Conservation (phyloP, 2,329 filamentous ascomycete species). For the Fusarium sp. region DNA sequence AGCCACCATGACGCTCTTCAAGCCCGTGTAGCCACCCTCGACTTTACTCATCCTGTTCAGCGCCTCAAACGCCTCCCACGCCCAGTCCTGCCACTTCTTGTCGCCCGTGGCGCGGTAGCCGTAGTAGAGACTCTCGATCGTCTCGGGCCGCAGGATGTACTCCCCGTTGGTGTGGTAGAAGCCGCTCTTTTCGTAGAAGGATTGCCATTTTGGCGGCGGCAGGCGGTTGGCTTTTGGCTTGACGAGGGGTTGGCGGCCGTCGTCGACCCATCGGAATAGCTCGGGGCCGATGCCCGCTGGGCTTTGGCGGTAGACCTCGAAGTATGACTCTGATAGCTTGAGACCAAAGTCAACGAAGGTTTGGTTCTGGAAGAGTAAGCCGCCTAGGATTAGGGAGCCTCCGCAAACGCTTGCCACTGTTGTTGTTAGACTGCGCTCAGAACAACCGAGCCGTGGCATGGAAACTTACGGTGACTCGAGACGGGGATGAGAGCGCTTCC, state of each 20-base stretch:
- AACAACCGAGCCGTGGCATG: too few relatives aligned
- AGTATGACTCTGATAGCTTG: background rate
- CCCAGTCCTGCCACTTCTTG: constrained; percentile 32
- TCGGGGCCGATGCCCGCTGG: constrained; percentile 34
- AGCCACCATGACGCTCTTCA: constrained; percentile 25
- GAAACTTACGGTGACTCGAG: constrained; percentile 9
- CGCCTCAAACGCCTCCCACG: constrained; percentile 31
- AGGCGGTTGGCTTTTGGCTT: constrained; percentile 19
- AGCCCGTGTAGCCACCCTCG: constrained; percentile 13
- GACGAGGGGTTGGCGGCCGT: constrained; percentile 22
- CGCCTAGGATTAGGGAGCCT: background rate
- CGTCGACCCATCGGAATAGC: constrained; percentile 38
- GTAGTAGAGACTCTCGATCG: constrained; percentile 37
- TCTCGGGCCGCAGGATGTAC: constrained; percentile 38
- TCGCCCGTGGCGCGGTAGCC: constrained; percentile 37
- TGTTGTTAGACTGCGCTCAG: background rate
- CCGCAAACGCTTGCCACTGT: constrained; percentile 21
- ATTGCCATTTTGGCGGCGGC: constrained; percentile 14
- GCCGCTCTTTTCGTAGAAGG: constrained; percentile 31
- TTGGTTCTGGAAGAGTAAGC: background rate
- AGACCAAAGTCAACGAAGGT: constrained; percentile 13
- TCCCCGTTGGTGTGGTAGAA: constrained; percentile 26
- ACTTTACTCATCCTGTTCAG: constrained; percentile 22
- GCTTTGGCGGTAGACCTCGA: constrained; percentile 35
- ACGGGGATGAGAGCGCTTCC: background rate